These are phyloP conservation scores for Aspergillus glaucus DNA, from an alignment of 2,329 filamentous ascomycete genomes.

Conservation along the genomic window DNA sequence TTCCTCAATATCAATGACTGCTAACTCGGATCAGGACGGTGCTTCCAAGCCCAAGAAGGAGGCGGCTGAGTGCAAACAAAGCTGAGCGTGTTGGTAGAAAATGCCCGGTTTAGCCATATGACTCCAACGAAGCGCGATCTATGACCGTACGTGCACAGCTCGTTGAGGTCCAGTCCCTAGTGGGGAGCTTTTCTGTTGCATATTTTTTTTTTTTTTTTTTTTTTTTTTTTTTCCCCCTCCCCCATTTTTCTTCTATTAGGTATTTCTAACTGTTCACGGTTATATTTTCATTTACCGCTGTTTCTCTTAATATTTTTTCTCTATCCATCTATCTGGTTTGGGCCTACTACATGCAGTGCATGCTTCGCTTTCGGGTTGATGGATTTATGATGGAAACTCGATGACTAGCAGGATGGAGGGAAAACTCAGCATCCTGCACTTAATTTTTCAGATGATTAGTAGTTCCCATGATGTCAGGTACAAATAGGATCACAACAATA, in stretches of 20 bases:
- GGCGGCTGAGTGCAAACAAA: conserved; percentile 93
- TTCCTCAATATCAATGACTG: conserved; percentile 1
- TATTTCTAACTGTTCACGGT: conserved; percentile 1
- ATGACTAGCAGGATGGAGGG: background rate
- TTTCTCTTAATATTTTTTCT: conserved; percentile 7
- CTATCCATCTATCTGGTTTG: conserved; percentile 1
- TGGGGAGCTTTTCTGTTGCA: conserved; percentile 9
- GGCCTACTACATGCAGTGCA: conserved; percentile 7
- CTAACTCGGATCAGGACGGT: conserved; percentile 60
- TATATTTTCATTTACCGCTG: background rate
- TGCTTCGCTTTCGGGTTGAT: conserved; percentile 6
- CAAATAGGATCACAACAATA: background rate
- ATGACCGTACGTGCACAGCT: background rate
- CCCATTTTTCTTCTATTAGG: background rate
- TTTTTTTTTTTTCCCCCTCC: background rate
- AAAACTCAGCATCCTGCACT: background rate
- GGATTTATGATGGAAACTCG: conserved; percentile 5
- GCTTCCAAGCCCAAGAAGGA: conserved; percentile 88
- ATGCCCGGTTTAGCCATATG: background rate
- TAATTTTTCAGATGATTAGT: background rate
- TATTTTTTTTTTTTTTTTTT: conserved; percentile 9
- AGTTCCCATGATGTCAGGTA: background rate
- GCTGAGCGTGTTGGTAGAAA: conserved; percentile 60
- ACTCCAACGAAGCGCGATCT: background rate
- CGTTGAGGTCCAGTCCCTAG: conserved; percentile 4